These are phyloP conservation scores for Eucalyptus pumila DNA, from an alignment of 345 rosid genomes.

Conservation along the genomic window DNA sequence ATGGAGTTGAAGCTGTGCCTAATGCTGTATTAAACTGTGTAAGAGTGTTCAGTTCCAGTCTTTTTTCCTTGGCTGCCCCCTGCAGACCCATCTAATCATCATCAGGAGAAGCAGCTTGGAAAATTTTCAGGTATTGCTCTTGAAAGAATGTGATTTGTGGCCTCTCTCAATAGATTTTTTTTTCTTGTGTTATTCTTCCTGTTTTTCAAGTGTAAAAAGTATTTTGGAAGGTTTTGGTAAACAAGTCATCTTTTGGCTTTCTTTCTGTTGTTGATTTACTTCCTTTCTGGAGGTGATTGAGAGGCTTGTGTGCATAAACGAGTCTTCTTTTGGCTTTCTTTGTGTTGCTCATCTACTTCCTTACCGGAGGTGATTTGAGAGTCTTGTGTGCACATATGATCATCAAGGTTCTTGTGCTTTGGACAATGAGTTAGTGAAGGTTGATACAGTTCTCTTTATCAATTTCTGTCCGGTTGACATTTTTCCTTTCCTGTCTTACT, in stretches of 20 bases:
- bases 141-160: background rate
- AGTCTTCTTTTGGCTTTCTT: background rate
- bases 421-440: background rate
- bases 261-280: background rate
- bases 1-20: background rate
- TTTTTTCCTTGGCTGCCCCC: background rate
- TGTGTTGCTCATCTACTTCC: background rate
- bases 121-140: background rate
- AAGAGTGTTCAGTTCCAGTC: background rate
- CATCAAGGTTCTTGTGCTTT: background rate
- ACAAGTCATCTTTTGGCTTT: background rate
- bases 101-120: background rate
- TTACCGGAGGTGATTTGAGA: background rate
- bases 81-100: background rate
- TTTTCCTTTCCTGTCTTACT: background rate
- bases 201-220: background rate
- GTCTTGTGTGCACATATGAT: background rate
- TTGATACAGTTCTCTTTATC: background rate
- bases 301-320: background rate
- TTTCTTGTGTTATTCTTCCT: background rate
- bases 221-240: background rate
- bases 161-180: background rate
- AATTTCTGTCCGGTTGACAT: background rate
- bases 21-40: background rate
- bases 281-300: background rate